Base-by-base conservation (phyloP, 2,329 filamentous ascomycete species). In the Sporothrix curviconia region DNA sequence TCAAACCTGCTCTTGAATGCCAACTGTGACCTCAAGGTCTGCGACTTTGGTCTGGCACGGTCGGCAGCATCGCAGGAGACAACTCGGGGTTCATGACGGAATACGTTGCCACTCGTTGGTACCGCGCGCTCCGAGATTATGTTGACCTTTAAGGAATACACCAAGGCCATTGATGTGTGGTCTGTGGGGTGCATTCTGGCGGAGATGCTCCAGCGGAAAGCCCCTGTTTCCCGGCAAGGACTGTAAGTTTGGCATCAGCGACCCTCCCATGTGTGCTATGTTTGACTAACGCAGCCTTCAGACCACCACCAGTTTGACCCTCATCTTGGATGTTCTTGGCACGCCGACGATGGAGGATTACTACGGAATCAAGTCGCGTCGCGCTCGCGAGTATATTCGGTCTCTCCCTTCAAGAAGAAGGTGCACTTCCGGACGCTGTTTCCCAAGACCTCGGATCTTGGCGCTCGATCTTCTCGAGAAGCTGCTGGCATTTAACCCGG, bases 71-170 rank as follows among this genome's bases (percentile, higher is more conserved):
- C 92, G 9, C 95, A 95, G 65, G 94, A 99, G 94, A 99, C 74
- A 99, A 99, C 76, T 96, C 92, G n/a, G 94, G 94, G 22, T 99
- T 99, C 83, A 99, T 99, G 94, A 99, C 94, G 15, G 94, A 99
- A 95, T 99, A 99, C 71, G 94, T 99, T 58, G 94, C 94, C 53
- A 99, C 94, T 47, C 87, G 94, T 68, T 99, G 94, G 94, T 99
- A 99, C 76, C 91, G 94, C 74, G 94, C 94, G 6, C 94, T n/a
- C 94, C 3, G 94, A 99, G 72, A 99, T 99, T 73, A 99, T 99
- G 94, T 87, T 99, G 77, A 99, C 94, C 12, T 99, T 97, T 80
- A 97, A 99, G 78, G 94, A 99, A 76, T 99, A 99, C 77, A 99
- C 94, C 67, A 99, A 97, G 76, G 94, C 94, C 43, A 99, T 99